Base-by-base conservation (phyloP, 352 stramenopile species). In the Phytopythium aichiense region DNA sequence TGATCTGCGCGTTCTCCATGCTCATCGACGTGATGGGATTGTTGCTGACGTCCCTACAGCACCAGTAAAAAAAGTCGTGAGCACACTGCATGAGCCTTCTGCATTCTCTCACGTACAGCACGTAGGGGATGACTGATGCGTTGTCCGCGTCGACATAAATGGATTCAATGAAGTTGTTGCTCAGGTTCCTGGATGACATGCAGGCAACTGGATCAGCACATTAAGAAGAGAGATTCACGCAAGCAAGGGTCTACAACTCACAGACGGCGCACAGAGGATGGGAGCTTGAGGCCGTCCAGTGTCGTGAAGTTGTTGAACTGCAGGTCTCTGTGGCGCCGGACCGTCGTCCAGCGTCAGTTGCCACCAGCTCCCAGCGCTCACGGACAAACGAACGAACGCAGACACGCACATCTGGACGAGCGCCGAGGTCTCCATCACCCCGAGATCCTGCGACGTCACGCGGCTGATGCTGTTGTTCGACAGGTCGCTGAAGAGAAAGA, bases 1-100 rank as follows among this genome's bases (percentile, higher is more conserved):
- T 6, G 62, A 66, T 18, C 61, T 66, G 38, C 60, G 37, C 40
- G 71, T 63, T 46, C 61, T 61, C 18, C 51, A 42, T 11, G 45
- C 28, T 13, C 13, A 75, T 61, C n/a, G 63, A 67, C 28, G 53
- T 43, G 52, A 75, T 72, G 8, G 61, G 62, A 38, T 76, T 76
- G 42, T 67, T 55, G n/a, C 64, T 72, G 5, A 76, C 63, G 63
- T 72, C 58, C 28, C 68, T 76, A 50, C 7, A 9, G 33, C 22
- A 28, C 5, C 37, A 30, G 0, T 8, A 25, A n/a, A 11, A n/a
- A 11, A 16, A 37, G 16, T 33, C 7, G 18, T 50, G 6, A 33
- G 37, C 16, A 0, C 35, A 22, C 15, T 1, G 20, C 18, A 13
- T 11, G 22, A 28, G 20, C 7, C 7, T 7, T 18, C 2, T 7